Evolutionary conservation across 352 stramenopile species (phyloP), one percentile per base, ranked within the genome.

Genomic region (Globisporangium okanoganense): DNA sequence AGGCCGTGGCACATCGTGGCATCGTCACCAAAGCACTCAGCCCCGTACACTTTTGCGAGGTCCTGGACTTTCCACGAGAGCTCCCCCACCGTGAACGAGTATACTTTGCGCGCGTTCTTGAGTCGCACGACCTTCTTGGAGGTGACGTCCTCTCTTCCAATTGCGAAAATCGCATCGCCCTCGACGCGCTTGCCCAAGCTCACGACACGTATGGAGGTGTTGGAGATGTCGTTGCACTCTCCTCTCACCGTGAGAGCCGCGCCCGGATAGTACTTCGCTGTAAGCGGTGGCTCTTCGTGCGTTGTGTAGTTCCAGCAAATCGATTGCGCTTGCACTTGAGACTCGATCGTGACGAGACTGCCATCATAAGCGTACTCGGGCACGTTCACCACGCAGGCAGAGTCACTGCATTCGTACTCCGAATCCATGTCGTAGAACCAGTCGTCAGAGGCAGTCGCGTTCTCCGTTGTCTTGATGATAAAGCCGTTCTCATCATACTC

Each of bases 71-170:
- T 6, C 58, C 67, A 68, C 24, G 58, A 43, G 8, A 71, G 43
- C 0, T 56, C 58, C 0, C 67, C 63, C 24, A 71, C 31, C 16
- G 64, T 74, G 52, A 69, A 48, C 52, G 67, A 58, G 57, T 62
- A 68, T 18, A 71, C 16, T 25, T 69, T 71, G 36, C 67, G 55
- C 9, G 65, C 27, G 24, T 70, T 73, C 29, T 43, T 53, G n/a
- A 61, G 43, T 14, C 43, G 41, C 14, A 44, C 16, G 7, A 22
- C 16, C 38, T n/a, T 44, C 29, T 33, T 6, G 29, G 6, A 7
- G 3, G 29, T 33, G 29, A 7, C 29, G 6, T 33, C 6, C 6
- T 33, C 3, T 3, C 3, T 33, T 6, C 3, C 38, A 44, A 44
- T 22, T 9, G 38, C 14, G 6, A 6, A 33, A 22, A 44, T 44